Evolutionary conservation across 2,329 filamentous ascomycete genomes (phyloP).

Genomic region (Ophiognomonia clavigignenti-juglandacearum): DNA sequence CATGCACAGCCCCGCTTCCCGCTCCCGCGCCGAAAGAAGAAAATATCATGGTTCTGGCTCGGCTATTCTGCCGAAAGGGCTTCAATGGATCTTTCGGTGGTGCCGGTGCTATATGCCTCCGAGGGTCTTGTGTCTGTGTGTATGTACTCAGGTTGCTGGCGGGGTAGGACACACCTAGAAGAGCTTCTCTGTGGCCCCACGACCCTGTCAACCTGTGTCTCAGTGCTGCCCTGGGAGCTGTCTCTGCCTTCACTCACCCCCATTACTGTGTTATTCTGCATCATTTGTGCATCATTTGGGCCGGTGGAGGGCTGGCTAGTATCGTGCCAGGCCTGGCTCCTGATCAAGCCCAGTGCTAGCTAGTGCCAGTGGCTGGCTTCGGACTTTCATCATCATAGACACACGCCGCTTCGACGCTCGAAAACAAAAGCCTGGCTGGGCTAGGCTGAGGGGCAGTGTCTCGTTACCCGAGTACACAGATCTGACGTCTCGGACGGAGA

Average conservation of each 20-base stretch:
- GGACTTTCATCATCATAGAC: no score
- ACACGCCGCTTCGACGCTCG: no score
- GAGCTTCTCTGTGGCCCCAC: no score
- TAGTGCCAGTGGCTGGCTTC: no score
- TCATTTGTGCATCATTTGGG: conserved; percentile 13
- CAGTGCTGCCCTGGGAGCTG: background rate
- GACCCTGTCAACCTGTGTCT: background rate
- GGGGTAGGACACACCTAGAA: no score
- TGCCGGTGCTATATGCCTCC: conserved; percentile 1
- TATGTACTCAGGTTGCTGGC: no score
- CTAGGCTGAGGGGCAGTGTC: background rate
- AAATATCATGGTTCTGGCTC: background rate
- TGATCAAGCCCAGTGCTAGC: no score
- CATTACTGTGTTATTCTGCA: background rate
- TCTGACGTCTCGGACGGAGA: background rate
- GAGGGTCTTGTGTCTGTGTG: background rate
- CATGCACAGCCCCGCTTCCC: no score
- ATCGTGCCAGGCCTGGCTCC: no score
- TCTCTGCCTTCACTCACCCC: conserved; percentile 4
- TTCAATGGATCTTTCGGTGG: conserved; percentile 7
- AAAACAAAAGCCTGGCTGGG: background rate
- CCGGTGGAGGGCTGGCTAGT: background rate
- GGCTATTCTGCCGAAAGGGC: conserved; percentile 8
- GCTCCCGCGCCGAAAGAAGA: background rate
- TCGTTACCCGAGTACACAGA: background rate